These are phyloP conservation scores for Penicillium riverlandense DNA, from an alignment of 495 filamentous ascomycete species.

Conservation along the genomic window DNA sequence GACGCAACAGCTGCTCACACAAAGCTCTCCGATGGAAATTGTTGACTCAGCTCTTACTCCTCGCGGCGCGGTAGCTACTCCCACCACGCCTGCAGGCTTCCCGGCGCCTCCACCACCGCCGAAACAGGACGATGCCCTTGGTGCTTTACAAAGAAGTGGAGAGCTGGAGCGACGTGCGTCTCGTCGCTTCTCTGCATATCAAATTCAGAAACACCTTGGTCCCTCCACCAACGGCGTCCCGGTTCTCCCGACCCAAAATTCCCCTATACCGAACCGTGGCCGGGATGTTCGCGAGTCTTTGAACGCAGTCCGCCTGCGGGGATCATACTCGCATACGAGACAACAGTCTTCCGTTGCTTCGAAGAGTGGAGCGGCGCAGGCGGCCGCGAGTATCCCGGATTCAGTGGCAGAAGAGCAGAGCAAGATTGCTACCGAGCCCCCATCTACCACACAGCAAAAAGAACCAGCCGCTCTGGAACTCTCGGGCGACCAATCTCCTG, in stretches of 20 bases:
- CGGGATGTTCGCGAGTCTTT: slow-evolving; percentile 85
- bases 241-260: slow-evolving; percentile 78
- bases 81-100: slow-evolving; percentile 25
- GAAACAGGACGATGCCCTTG: slow-evolving; percentile 83
- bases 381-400: slow-evolving; percentile 60
- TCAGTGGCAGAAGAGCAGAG: slow-evolving; percentile 41
- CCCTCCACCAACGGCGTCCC: slow-evolving; percentile 73
- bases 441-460: slow-evolving; percentile 25
- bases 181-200: slow-evolving; percentile 87
- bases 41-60: slow-evolving; percentile 16
- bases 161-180: slow-evolving; percentile 92
- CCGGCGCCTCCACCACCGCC: slow-evolving; percentile 67
- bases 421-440: slow-evolving; percentile 18
- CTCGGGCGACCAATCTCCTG: slow-evolving; percentile 53
- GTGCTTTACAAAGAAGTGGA: slow-evolving; percentile 81
- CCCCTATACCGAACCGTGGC: slow-evolving; percentile 81
- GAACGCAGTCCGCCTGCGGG: slow-evolving; percentile 80
- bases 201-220: slow-evolving; percentile 88
- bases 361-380: slow-evolving; percentile 38
- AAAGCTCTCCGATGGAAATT: slow-evolving; percentile 52
- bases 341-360: slow-evolving; percentile 48
- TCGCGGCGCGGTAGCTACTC: slow-evolving; percentile 32
- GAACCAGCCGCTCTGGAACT: slow-evolving; percentile 44
- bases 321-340: slow-evolving; percentile 58
- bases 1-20: slow-evolving; percentile 41